These are phyloP conservation scores for Leersia perrieri DNA, from an alignment of 176 grass and related monocot species.

Conservation along the genomic window DNA sequence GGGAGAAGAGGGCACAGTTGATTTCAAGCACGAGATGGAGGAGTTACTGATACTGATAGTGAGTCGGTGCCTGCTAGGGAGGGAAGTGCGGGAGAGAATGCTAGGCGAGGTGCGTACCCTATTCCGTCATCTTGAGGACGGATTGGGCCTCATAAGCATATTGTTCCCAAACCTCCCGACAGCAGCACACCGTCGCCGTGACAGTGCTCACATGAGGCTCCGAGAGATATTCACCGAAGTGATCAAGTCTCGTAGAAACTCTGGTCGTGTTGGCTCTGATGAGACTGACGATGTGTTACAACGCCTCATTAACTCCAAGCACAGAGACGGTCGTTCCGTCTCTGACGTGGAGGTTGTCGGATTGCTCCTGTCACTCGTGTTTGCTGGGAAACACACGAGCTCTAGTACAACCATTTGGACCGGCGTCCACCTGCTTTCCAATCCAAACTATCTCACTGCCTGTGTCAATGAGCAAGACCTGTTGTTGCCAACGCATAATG, in stretches of 20 bases:
- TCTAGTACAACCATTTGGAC: slow-evolving; percentile 35
- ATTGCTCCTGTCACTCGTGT: slow-evolving; percentile 36
- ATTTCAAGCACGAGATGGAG: slow-evolving; percentile 43
- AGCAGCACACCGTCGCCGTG: slow-evolving; percentile 32
- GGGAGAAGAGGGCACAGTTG: slow-evolving; percentile 39
- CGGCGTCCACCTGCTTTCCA: slow-evolving; percentile 10
- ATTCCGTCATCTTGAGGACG: slow-evolving; percentile 38
- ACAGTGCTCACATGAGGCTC: slow-evolving; percentile 33
- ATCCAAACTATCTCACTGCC: background rate
- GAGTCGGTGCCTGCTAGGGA: slow-evolving; percentile 44
- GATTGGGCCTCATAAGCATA: slow-evolving; percentile 31
- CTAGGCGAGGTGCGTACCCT: slow-evolving; percentile 38
- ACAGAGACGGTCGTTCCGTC: slow-evolving; percentile 30
- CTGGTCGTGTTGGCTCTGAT: background rate
- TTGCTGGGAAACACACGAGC: slow-evolving; percentile 43
- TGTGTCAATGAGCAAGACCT: background rate
- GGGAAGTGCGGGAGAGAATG: slow-evolving; percentile 39
- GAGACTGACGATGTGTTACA: slow-evolving; percentile 38
- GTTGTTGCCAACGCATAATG: background rate
- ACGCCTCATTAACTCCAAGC: slow-evolving; percentile 40
- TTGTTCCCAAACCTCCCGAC: slow-evolving; percentile 54
- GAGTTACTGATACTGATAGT: slow-evolving; percentile 36
- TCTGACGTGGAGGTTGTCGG: slow-evolving; percentile 32
- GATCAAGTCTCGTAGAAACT: slow-evolving; percentile 40
- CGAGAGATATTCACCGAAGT: slow-evolving; percentile 42